Evolutionary conservation across 2,329 filamentous ascomycete genomes (phyloP).

Genomic region (Verticillium dahliae): DNA sequence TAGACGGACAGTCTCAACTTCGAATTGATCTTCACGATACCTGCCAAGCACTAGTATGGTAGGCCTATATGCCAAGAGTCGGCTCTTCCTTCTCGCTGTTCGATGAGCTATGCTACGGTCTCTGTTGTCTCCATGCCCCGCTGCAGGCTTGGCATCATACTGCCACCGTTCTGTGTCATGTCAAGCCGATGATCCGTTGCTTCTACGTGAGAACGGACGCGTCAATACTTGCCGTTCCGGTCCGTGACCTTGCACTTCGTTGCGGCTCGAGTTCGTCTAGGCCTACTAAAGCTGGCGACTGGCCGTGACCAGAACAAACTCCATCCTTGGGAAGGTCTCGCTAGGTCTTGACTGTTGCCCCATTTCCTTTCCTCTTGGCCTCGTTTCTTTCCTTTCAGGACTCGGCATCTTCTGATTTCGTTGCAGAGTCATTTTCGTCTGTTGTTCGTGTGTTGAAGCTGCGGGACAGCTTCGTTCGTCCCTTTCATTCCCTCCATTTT

Average conservation of each 20-base stretch:
- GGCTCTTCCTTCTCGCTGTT: background rate
- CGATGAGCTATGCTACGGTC: background rate
- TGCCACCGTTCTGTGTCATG: constrained; percentile 2
- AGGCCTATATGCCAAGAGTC: background rate
- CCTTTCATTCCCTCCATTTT: constrained; percentile 14
- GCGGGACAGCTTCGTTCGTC: constrained; percentile 28
- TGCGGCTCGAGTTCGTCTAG: constrained; percentile 10
- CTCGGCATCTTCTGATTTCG: constrained; percentile 8
- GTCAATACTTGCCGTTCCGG: constrained; percentile 13
- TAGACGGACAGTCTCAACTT: background rate
- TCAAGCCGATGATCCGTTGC: constrained; percentile 3
- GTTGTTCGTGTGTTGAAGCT: constrained; percentile 20
- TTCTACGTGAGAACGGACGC: constrained; percentile 5
- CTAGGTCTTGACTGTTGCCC: constrained; percentile 15
- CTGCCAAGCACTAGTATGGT: background rate
- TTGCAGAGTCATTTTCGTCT: constrained; percentile 10
- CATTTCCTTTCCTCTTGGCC: constrained; percentile 11
- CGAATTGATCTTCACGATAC: background rate
- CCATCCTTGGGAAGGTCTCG: constrained; percentile 1
- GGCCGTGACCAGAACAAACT: background rate
- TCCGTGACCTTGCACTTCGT: background rate
- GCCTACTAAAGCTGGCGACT: constrained; percentile 1
- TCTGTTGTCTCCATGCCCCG: constrained; percentile 1
- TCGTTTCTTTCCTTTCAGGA: constrained; percentile 13
- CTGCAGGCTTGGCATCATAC: constrained; percentile 7